Evolutionary conservation across 2,329 filamentous ascomycete species (phyloP), one percentile per base, ranked within the genome.

Genomic region (Fusarium lyarnte): DNA sequence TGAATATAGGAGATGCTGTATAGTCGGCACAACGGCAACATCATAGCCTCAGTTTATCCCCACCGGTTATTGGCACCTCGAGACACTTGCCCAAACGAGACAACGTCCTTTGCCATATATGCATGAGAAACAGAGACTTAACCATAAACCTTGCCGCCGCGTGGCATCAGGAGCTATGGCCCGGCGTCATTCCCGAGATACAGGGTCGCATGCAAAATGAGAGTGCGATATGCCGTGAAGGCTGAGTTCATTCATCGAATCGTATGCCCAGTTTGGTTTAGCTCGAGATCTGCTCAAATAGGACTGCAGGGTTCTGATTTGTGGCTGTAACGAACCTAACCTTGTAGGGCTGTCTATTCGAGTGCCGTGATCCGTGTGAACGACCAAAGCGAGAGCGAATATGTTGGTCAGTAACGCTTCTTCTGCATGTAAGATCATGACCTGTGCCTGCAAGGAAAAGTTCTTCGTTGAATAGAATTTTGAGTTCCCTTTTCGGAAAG

Each of bases 341-440:
- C 66, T 58, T 46, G 39, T 74, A 73, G 70, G 70, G 70, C 70
- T 73, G 66, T 54, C 52, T 17, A 62, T 61, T 58, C 52, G 53
- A 62, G 47, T 70, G 66, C 67, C 66, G 49, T 39, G 31, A 53
- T 66, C 57, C 67, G 55, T 39, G 31, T 63, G 19, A 45, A 63
- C 39, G 42, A 27, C n/a, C 13, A 45, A 36, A 66, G 19, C 43
- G 45, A 66, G 33, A 35, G 39, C 63, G 62, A 52, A 49, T 35
- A 49, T 49, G 41, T 19, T 17, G 19, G 21, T 19, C 25, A 27
- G 31, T 45, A 39, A 45, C 39, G 25, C 25, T 38, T 52, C 21
- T 5, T 16, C 46, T 63, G 49, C 58, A 69, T n/a, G n/a, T 62
- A 16, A 45, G 38, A 62, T 21, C n/a, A 23, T 52, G 46, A 57